phyloP scores from a whole-genome alignment of 345 rosid genomes.

The Rhizophora apiculata region DNA sequence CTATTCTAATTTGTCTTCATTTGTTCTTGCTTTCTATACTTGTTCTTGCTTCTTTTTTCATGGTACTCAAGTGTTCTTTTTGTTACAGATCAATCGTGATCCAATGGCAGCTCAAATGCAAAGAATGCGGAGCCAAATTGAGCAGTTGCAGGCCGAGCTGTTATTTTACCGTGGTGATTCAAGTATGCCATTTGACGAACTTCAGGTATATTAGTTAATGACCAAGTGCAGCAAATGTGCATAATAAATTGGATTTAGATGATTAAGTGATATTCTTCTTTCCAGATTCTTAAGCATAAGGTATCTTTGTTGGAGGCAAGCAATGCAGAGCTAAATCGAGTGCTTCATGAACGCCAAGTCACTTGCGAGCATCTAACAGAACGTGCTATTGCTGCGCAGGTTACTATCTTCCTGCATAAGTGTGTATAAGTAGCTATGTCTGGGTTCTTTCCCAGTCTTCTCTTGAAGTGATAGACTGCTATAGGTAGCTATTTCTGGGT shows the following conservation, averaged over 20 bases:
- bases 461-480: background rate
- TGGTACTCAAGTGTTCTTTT: background rate
- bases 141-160: constrained; percentile 85
- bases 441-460: background rate
- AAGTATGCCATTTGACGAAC: constrained; percentile 68
- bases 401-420: constrained; percentile 21
- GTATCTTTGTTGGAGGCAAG: constrained; percentile 84
- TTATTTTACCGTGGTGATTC: constrained; percentile 75
- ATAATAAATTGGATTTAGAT: constrained; percentile 6
- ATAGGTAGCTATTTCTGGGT: background rate
- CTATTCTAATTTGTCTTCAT: background rate
- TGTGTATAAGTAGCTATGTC: background rate
- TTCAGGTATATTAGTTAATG: constrained; percentile 51
- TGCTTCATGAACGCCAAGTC: constrained; percentile 65
- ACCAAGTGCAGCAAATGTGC: background rate
- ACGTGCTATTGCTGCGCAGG: constrained; percentile 86
- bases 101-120: constrained; percentile 80
- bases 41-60: background rate
- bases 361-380: constrained; percentile 72
- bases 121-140: constrained; percentile 90
- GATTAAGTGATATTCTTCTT: constrained; percentile 14
- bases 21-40: background rate
- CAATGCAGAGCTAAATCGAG: constrained; percentile 66
- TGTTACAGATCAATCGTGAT: constrained; percentile 75
- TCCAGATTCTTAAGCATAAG: constrained; percentile 80